Conservation (phyloP, 805 yeast species). For the Tetrapisispora phaffii region DNA sequence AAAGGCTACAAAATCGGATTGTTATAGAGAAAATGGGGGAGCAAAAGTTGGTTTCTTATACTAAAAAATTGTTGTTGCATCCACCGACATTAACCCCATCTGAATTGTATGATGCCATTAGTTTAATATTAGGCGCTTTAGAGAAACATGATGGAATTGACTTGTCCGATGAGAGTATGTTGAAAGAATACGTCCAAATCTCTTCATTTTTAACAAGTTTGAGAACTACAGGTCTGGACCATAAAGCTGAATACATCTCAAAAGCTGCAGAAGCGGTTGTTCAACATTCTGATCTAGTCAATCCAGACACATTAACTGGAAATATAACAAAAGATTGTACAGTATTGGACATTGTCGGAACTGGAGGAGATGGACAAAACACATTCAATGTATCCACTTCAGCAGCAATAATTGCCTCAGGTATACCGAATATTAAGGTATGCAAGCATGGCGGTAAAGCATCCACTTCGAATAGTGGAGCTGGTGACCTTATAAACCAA, state of each 20-base stretch:
- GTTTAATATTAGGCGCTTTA: slow-evolving; percentile 47
- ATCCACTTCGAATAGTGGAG: slow-evolving; percentile 83
- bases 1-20: neutral
- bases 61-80: slow-evolving; percentile 49
- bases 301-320: slow-evolving; percentile 34
- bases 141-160: slow-evolving; percentile 33
- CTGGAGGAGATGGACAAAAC: slow-evolving; percentile 98
- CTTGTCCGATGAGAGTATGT: slow-evolving; percentile 3
- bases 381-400: slow-evolving; percentile 96
- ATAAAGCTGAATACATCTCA: slow-evolving; percentile 70
- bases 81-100: slow-evolving; percentile 55
- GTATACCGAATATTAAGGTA: slow-evolving; percentile 58
- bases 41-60: slow-evolving; percentile 27
- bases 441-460: slow-evolving; percentile 98
- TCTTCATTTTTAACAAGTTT: slow-evolving; percentile 75
- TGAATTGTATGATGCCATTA: slow-evolving; percentile 57
- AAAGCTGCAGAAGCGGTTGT: slow-evolving; percentile 73
- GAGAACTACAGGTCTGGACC: slow-evolving; percentile 66
- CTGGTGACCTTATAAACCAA: slow-evolving; percentile 75
- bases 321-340: slow-evolving; percentile 31
- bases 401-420: slow-evolving; percentile 88
- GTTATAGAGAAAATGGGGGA: neutral
- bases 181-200: slow-evolving; percentile 42
- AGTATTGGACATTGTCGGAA: slow-evolving; percentile 77
- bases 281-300: slow-evolving; percentile 50